These are phyloP conservation scores for Annona cherimola DNA, from an alignment of 164 flowering plant genomes.

Conservation along the genomic window DNA sequence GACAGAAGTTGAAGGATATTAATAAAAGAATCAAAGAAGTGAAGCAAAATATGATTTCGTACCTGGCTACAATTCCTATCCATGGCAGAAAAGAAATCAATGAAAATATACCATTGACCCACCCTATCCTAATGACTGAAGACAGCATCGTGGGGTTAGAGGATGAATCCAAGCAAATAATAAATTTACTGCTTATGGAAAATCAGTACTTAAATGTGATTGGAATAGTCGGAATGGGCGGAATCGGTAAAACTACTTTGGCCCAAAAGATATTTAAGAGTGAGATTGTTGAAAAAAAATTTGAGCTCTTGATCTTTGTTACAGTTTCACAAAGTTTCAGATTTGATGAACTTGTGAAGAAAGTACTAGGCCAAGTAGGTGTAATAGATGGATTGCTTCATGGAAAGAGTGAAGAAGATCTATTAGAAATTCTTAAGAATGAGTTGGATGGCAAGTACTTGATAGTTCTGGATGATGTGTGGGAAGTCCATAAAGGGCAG, in stretches of 20 bases:
- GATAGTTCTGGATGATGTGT: background rate
- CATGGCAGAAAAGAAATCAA: background rate
- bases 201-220: background rate
- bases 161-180: background rate
- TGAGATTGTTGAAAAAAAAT: background rate
- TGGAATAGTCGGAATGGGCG: slow-evolving; percentile 2
- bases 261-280: background rate
- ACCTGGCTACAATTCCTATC: background rate
- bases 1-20: no score
- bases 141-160: background rate
- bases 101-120: background rate
- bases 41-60: background rate
- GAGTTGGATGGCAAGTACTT: background rate
- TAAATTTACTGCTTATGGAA: background rate
- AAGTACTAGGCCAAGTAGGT: background rate
- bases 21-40: no score
- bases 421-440: background rate
- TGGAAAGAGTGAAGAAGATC: background rate
- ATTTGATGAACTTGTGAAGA: background rate
- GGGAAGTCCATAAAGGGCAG: background rate
- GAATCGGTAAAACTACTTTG: background rate
- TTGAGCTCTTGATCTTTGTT: background rate
- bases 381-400: background rate
- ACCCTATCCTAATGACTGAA: background rate
- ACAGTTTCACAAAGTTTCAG: background rate